These are phyloP conservation scores for Fusarium protoensiforme DNA, from an alignment of 2,329 filamentous ascomycete genomes.

Conservation along the genomic window DNA sequence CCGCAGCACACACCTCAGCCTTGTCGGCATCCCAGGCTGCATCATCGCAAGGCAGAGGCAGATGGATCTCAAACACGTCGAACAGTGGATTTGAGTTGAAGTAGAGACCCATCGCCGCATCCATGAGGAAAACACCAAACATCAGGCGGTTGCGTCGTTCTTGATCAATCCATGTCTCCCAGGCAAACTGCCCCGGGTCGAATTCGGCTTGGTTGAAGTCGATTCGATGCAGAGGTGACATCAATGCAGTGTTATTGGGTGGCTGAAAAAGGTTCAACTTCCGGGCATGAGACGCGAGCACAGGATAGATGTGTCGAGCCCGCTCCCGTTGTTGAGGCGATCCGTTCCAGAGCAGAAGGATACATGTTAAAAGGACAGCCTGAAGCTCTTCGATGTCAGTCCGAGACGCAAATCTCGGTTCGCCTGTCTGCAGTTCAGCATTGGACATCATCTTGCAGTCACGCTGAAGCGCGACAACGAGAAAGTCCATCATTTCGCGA, in stretches of 20 bases:
- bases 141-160: constrained; percentile 75
- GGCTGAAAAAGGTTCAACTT: constrained; percentile 67
- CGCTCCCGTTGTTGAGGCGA: constrained; percentile 72
- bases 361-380: constrained; percentile 70
- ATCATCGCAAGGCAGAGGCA: constrained; percentile 79
- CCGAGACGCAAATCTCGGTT: constrained; percentile 43
- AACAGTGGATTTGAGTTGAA: constrained; percentile 76
- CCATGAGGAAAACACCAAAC: constrained; percentile 72
- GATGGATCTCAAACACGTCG: constrained; percentile 70
- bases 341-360: constrained; percentile 77
- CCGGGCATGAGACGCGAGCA: constrained; percentile 67
- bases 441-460: constrained; percentile 61
- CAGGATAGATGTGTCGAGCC: constrained; percentile 68
- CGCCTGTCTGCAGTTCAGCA: constrained; percentile 30
- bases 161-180: constrained; percentile 76
- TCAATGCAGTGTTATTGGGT: constrained; percentile 58
- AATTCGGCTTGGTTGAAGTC: constrained; percentile 58
- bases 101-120: constrained; percentile 74
- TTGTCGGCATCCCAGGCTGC: constrained; percentile 77
- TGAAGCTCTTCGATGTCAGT: constrained; percentile 74
- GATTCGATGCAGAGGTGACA: constrained; percentile 71
- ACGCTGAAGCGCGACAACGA: constrained; percentile 68
- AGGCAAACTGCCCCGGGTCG: constrained; percentile 68
- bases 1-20: constrained; percentile 69
- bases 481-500: constrained; percentile 74